A percentile compares a stretch with the other conserved stretches of the same genome.
Evolutionary conservation across 2,329 filamentous ascomycete genomes (phyloP).

Genomic region (Phaeoacremonium minimum): DNA sequence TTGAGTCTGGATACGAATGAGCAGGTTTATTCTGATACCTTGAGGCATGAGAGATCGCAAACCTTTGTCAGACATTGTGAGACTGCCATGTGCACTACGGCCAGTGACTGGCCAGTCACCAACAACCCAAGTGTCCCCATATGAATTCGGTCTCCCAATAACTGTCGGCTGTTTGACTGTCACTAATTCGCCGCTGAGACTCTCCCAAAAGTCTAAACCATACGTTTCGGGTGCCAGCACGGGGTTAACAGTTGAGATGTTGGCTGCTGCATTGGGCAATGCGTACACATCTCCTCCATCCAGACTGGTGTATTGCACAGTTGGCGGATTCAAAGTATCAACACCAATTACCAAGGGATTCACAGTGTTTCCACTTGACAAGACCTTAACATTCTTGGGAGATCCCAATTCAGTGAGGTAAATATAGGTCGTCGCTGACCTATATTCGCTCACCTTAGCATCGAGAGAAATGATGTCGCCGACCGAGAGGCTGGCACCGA

Average conservation of each 20-base stretch:
- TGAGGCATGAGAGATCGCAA: slow-evolving; percentile 8
- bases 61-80: slow-evolving; percentile 58
- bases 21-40: background rate
- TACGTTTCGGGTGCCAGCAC: slow-evolving; percentile 55
- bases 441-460: slow-evolving; percentile 54
- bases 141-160: slow-evolving; percentile 57
- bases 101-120: slow-evolving; percentile 63
- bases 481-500: slow-evolving; percentile 47
- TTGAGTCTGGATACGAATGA: slow-evolving; percentile 48
- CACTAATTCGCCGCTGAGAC: slow-evolving; percentile 62
- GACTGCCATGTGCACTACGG: slow-evolving; percentile 55
- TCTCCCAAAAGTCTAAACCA: slow-evolving; percentile 73
- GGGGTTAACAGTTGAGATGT: slow-evolving; percentile 57
- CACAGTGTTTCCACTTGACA: slow-evolving; percentile 50
- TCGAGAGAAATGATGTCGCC: slow-evolving; percentile 60
- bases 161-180: slow-evolving; percentile 54
- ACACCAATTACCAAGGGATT: slow-evolving; percentile 57
- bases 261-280: slow-evolving; percentile 57
- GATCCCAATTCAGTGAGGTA: slow-evolving; percentile 60
- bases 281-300: slow-evolving; percentile 63
- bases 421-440: slow-evolving; percentile 51
- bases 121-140: slow-evolving; percentile 65
- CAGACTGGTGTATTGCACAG: slow-evolving; percentile 54
- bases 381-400: slow-evolving; percentile 47
- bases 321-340: slow-evolving; percentile 53